phyloP scores from a whole-genome alignment of 164 flowering plant genomes.

The Taxillus chinensis region DNA sequence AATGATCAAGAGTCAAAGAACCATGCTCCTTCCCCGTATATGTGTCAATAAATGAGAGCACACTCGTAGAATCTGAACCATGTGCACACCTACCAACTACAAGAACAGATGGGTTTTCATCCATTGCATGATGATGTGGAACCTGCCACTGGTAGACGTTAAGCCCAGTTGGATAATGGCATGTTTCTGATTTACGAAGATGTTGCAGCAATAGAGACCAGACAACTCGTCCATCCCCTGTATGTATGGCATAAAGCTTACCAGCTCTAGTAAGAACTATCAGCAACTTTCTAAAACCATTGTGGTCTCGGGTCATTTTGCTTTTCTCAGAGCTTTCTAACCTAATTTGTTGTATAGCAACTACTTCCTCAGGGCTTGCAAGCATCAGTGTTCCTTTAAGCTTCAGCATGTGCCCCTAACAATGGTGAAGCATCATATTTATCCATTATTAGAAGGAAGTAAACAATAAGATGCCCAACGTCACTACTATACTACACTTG shows the following conservation, averaged over 20 bases:
- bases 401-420: conserved; percentile 82
- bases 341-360: conserved; percentile 74
- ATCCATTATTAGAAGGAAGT: not conserved
- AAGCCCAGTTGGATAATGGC: conserved; percentile 50
- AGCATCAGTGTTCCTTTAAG: conserved; percentile 94
- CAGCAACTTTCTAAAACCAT: conserved; percentile 86
- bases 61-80: conserved; percentile 40
- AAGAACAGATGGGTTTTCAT: conserved; percentile 89
- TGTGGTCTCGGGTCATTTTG: conserved; percentile 94
- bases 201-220: conserved; percentile 68
- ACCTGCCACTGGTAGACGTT: conserved; percentile 81
- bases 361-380: conserved; percentile 85
- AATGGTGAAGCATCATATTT: conserved; percentile 10
- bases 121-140: conserved; percentile 94
- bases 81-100: conserved; percentile 71
- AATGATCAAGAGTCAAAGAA: conserved; percentile 39
- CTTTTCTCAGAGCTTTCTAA: conserved; percentile 77
- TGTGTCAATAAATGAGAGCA: conserved; percentile 82
- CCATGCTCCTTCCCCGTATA: conserved; percentile 72
- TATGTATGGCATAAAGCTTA: conserved; percentile 80
- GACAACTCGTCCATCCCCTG: conserved; percentile 88
- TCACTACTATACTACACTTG: not conserved
- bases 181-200: conserved; percentile 53
- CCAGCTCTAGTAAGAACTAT: conserved; percentile 88
- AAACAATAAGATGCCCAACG: not conserved